These are phyloP conservation scores for Mycena vitilis DNA, from an alignment of 768 basidiomycete species.

Conservation along the genomic window DNA sequence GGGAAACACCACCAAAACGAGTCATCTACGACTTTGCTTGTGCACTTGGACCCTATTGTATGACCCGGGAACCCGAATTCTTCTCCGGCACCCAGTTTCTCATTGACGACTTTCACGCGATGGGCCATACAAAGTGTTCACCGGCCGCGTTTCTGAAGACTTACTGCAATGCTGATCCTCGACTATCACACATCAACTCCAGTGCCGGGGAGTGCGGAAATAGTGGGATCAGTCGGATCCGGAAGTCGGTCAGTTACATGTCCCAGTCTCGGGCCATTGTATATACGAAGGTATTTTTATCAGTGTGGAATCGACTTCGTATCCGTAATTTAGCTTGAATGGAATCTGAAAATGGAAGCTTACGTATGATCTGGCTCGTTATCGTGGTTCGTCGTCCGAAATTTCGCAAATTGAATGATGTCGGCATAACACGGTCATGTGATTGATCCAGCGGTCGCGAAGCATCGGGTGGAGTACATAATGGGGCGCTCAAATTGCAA, in stretches of 20 bases:
- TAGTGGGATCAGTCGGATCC: conserved; percentile 9
- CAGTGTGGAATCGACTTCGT: conserved; percentile 25
- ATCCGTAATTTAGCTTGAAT: too few relatives aligned
- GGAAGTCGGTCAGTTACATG: conserved; percentile 25
- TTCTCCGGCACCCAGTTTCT: conserved; percentile 45
- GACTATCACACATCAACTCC: conserved; percentile 43
- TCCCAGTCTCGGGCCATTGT: conserved; percentile 33
- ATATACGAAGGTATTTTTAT: conserved; percentile 40
- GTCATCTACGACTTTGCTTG: conserved; percentile 47
- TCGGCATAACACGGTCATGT: too few relatives aligned
- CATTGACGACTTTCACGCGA: conserved; percentile 45
- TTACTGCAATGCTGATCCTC: conserved; percentile 42
- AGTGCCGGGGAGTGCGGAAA: conserved; percentile 53
- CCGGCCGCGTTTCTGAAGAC: conserved; percentile 42
- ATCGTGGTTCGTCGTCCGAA: too few relatives aligned
- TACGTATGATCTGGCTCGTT: too few relatives aligned
- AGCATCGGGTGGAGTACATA: too few relatives aligned
- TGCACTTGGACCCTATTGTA: conserved; percentile 47
- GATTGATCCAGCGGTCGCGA: too few relatives aligned
- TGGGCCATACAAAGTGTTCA: conserved; percentile 45
- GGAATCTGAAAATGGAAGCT: too few relatives aligned
- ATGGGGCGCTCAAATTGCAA: too few relatives aligned
- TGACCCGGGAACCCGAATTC: conserved; percentile 42
- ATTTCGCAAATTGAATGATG: too few relatives aligned
- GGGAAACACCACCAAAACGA: conserved; percentile 41